A percentile compares a stretch with the other conserved stretches of the same genome.
phyloP scores from a whole-genome alignment of 495 filamentous ascomycete species.

The Neohortaea acidophila region DNA sequence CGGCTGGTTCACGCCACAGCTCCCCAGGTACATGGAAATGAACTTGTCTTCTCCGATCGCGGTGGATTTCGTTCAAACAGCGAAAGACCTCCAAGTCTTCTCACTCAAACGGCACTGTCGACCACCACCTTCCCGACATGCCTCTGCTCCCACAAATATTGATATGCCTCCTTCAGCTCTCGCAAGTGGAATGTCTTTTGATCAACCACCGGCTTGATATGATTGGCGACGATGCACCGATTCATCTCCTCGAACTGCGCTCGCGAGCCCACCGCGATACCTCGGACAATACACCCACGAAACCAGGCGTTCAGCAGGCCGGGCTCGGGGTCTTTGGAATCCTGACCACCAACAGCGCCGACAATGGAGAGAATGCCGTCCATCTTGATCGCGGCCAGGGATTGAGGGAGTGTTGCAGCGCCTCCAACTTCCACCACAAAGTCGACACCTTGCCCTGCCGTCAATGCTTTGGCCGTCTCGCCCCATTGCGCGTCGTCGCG shows the following conservation, averaged over 20 bases:
- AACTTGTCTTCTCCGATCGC: no score
- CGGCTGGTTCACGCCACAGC: no score
- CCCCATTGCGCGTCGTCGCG: slow-evolving; percentile 57
- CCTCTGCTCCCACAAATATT: slow-evolving; percentile 50
- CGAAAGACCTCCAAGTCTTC: no score
- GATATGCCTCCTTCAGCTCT: slow-evolving; percentile 29
- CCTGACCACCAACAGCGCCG: slow-evolving; percentile 26
- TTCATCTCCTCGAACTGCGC: slow-evolving; percentile 30
- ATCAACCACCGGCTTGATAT: slow-evolving; percentile 29
- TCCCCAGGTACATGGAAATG: no score
- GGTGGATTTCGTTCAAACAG: no score
- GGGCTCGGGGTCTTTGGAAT: slow-evolving; percentile 21
- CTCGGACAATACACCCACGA: slow-evolving; percentile 26
- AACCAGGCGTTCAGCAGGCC: slow-evolving; percentile 24
- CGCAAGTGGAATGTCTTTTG: slow-evolving; percentile 27
- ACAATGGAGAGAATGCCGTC: slow-evolving; percentile 33
- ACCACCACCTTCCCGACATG: slow-evolving; percentile 65
- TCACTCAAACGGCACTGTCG: no score
- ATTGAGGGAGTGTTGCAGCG: slow-evolving; percentile 26
- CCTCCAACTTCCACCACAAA: slow-evolving; percentile 38
- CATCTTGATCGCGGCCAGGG: slow-evolving; percentile 16
- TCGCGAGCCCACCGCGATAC: slow-evolving; percentile 25
- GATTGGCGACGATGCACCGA: slow-evolving; percentile 25
- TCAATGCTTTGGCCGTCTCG: slow-evolving; percentile 52
- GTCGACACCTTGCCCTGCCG: slow-evolving; percentile 47